Percentiles rank a stretch among this genome's conserved stretches.
These are phyloP conservation scores for Blastobotrys petasosporus DNA, from an alignment of 1,139 yeast genomes.

Conservation along the genomic window DNA sequence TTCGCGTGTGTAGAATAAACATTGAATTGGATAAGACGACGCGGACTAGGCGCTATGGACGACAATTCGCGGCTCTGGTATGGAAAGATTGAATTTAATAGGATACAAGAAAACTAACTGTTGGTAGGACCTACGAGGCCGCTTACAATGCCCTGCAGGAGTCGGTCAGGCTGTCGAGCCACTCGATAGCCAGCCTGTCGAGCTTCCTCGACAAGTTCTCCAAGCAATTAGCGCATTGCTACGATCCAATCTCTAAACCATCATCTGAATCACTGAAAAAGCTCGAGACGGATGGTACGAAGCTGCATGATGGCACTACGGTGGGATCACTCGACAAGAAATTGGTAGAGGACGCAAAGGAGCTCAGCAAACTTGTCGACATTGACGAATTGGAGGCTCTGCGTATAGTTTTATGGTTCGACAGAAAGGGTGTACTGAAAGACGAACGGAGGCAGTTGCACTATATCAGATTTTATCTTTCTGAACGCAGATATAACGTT, in stretches of 20 bases:
- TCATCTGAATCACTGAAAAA: slow-evolving; percentile 10
- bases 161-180: slow-evolving; percentile 14
- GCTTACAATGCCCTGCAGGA: slow-evolving; percentile 23
- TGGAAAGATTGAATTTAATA: neutral
- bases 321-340: slow-evolving; percentile 20
- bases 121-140: slow-evolving; percentile 27
- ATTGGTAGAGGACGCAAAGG: slow-evolving; percentile 17
- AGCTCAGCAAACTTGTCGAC: slow-evolving; percentile 20
- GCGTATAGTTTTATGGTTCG: slow-evolving; percentile 22
- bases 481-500: slow-evolving; percentile 23
- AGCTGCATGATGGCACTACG: slow-evolving; percentile 15
- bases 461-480: slow-evolving; percentile 21
- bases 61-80: slow-evolving; percentile 16
- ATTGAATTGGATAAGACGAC: neutral
- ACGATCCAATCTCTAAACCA: slow-evolving; percentile 17
- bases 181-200: slow-evolving; percentile 20
- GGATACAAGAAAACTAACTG: neutral
- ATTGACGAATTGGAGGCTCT: slow-evolving; percentile 23
- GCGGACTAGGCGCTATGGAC: slow-evolving; percentile 5
- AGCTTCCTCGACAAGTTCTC: slow-evolving; percentile 19
- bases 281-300: slow-evolving; percentile 13
- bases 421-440: slow-evolving; percentile 19
- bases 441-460: slow-evolving; percentile 18
- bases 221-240: slow-evolving; percentile 20
- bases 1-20: neutral